A percentile compares a stretch with the other conserved stretches of the same genome.
phyloP scores from a whole-genome alignment of 2,329 filamentous ascomycete species.

The Claviceps africana region DNA sequence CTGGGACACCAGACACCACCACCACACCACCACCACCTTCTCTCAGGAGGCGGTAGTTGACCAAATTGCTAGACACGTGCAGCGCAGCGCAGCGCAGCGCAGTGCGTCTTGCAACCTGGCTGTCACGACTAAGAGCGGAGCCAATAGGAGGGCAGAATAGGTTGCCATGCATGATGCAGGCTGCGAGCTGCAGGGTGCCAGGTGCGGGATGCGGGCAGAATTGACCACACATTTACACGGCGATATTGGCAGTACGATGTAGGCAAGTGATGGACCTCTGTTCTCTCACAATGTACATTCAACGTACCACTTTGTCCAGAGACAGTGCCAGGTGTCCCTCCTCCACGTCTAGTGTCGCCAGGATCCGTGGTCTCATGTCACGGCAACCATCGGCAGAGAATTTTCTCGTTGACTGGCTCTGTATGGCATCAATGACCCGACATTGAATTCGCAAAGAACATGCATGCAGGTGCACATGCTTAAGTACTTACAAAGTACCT shows the following conservation, averaged over 20 bases:
- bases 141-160: background rate
- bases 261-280: too few species aligned
- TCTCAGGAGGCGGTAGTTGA: background rate
- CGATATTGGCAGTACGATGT: too few species aligned
- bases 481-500: too few species aligned
- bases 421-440: too few species aligned
- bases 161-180: background rate
- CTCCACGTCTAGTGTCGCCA: background rate
- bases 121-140: background rate
- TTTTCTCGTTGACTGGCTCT: background rate
- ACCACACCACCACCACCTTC: conserved; percentile 2
- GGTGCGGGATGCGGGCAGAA: background rate
- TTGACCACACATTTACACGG: background rate
- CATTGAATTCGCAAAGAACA: too few species aligned
- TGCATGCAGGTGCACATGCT: too few species aligned
- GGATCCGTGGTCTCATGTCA: conserved; percentile 2
- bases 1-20: conserved; percentile 2
- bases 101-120: background rate
- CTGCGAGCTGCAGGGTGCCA: background rate
- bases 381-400: conserved; percentile 5
- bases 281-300: background rate
- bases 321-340: background rate
- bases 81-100: background rate
- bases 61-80: background rate
- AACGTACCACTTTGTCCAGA: conserved; percentile 1